These are phyloP conservation scores for Colletotrichum lini DNA, from an alignment of 2,329 filamentous ascomycete genomes.

Conservation along the genomic window DNA sequence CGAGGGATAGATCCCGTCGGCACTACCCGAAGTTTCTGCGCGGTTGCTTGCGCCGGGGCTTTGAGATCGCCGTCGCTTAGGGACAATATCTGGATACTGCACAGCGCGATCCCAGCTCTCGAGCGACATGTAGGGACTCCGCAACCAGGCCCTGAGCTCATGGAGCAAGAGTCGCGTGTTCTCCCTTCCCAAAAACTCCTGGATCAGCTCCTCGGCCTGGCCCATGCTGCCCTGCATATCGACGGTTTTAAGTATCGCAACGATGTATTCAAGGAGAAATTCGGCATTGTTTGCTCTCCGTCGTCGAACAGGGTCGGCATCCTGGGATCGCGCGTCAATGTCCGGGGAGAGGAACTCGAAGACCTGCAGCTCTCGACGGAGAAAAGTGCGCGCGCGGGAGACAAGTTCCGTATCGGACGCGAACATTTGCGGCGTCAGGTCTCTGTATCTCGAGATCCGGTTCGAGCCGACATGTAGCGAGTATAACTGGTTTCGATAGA, in stretches of 20 bases:
- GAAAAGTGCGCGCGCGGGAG: constrained; percentile 83
- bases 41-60: constrained; percentile 23
- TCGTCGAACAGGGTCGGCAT: constrained; percentile 35
- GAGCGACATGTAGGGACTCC: constrained; percentile 81
- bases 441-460: constrained; percentile 80
- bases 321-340: constrained; percentile 20
- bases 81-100: constrained; percentile 69
- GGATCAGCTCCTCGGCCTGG: constrained; percentile 83
- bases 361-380: constrained; percentile 86
- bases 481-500: constrained; percentile 82
- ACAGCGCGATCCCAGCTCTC: constrained; percentile 86
- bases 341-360: constrained; percentile 77
- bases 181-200: constrained; percentile 82
- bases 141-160: constrained; percentile 85
- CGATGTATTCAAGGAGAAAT: constrained; percentile 87
- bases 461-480: constrained; percentile 89
- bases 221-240: constrained; percentile 85
- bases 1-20: constrained; percentile 38
- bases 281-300: constrained; percentile 78
- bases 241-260: constrained; percentile 86
- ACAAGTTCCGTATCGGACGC: constrained; percentile 75
- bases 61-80: constrained; percentile 35
- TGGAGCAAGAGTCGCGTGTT: constrained; percentile 85
- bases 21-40: constrained; percentile 2
- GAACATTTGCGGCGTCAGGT: constrained; percentile 79